A percentile compares a stretch with the other conserved stretches of the same genome.
phyloP scores from a whole-genome alignment of 371 early-diverging fungal genomes.

The Lichtheimia ornata region DNA sequence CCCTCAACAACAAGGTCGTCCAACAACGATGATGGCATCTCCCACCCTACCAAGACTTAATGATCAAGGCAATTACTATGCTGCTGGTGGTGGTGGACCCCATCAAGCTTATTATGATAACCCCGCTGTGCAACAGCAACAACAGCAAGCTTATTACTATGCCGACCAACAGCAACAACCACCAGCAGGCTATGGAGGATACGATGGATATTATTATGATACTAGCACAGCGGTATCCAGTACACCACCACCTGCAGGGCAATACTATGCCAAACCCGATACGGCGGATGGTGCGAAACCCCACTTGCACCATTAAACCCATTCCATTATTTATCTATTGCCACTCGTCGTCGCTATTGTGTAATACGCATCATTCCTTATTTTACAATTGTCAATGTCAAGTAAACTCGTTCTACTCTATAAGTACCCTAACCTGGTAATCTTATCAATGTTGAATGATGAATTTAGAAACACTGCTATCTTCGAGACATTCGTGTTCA shows the following conservation, averaged over 20 bases:
- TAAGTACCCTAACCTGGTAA: no score
- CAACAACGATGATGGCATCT: slow-evolving; percentile 19
- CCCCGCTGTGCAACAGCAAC: slow-evolving; percentile 21
- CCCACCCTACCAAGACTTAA: slow-evolving; percentile 45
- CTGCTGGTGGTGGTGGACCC: slow-evolving; percentile 17
- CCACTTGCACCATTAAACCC: slow-evolving; percentile 11
- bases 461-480: no score
- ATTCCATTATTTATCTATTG: no score
- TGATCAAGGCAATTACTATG: slow-evolving; percentile 44
- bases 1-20: slow-evolving; percentile 36
- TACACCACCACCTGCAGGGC: not conserved
- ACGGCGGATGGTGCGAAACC: slow-evolving; percentile 19
- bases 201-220: slow-evolving; percentile 29
- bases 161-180: slow-evolving; percentile 26
- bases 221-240: slow-evolving; percentile 17
- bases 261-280: slow-evolving; percentile 19
- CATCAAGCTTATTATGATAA: slow-evolving; percentile 21
- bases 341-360: no score
- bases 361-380: no score
- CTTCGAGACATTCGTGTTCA: no score
- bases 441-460: no score
- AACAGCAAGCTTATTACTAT: slow-evolving; percentile 29
- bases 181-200: slow-evolving; percentile 33
- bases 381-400: no score
- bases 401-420: no score